These are phyloP conservation scores for Actinomortierella wolfii DNA, from an alignment of 371 early-diverging fungal species.

Conservation along the genomic window DNA sequence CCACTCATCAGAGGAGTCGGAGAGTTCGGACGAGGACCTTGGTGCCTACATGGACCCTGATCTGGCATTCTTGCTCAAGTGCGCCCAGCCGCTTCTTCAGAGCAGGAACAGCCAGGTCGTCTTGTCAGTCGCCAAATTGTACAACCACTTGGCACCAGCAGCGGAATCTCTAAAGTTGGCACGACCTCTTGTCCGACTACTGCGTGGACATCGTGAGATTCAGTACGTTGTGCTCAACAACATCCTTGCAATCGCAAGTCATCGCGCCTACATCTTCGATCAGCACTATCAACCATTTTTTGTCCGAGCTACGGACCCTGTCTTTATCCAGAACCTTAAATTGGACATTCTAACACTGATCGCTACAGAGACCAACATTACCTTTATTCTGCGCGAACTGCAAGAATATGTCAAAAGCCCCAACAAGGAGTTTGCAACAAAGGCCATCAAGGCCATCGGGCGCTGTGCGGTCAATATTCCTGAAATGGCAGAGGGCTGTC, in stretches of 20 bases:
- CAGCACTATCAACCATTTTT: slow-evolving; percentile 79
- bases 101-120: slow-evolving; percentile 90
- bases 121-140: slow-evolving; percentile 73
- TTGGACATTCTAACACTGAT: slow-evolving; percentile 81
- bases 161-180: slow-evolving; percentile 64
- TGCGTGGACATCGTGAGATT: slow-evolving; percentile 75
- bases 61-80: slow-evolving; percentile 72
- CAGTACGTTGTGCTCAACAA: slow-evolving; percentile 81
- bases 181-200: slow-evolving; percentile 77
- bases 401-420: slow-evolving; percentile 78
- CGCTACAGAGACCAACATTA: slow-evolving; percentile 65
- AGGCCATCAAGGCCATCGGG: slow-evolving; percentile 77
- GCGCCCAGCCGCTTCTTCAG: slow-evolving; percentile 78
- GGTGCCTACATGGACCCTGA: slow-evolving; percentile 68
- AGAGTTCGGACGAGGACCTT: slow-evolving; percentile 39
- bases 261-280: slow-evolving; percentile 73
- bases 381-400: slow-evolving; percentile 44
- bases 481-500: slow-evolving; percentile 62
- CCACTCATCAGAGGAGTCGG: slow-evolving; percentile 45
- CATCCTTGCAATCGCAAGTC: slow-evolving; percentile 74
- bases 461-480: slow-evolving; percentile 69
- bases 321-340: slow-evolving; percentile 80
- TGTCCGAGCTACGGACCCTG: slow-evolving; percentile 79
- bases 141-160: slow-evolving; percentile 76
- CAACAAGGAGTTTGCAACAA: slow-evolving; percentile 71